Base-by-base conservation (phyloP, 768 basidiomycete genomes). In the Coprinopsis marcescibilis region DNA sequence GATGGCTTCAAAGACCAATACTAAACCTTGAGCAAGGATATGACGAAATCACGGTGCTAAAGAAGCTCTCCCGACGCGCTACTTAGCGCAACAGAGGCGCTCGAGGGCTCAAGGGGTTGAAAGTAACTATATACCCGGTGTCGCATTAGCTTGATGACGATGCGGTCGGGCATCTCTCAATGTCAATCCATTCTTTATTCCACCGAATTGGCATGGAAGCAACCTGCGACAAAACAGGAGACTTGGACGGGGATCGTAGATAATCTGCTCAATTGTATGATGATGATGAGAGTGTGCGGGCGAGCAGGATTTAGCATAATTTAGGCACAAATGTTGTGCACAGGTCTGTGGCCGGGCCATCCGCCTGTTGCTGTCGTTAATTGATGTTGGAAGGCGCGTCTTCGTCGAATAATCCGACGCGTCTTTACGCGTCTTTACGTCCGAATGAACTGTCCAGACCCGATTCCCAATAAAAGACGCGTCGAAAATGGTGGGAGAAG, bases 371-470 rank as follows among this genome's bases (percentile, higher is more conserved):
- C 17, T 23, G 25, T 15, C 38, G 38, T 23, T 15, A 40, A 24
- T 24, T 40, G 21, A 8, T 40, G 25, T 19, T 10, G 10, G 38
- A 40, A 40, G 21, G 21, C 38, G 38, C 38, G 38, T 21, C 38
- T 8, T 23, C 7, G 5, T 4, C 21, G 17, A 40, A 10, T 12
- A 4, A 20, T 40, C 25, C 8, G 6, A 72, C 70, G 71, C 72
- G 73, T 72, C 58, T 66, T 67, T 62, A 70, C 72, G 73, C 72
- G 73, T 70, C 53, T 57, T 71, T 68, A 63, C 60, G 61, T 65
- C 39, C 51, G 13, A 45, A 44, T 32, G 49, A 36, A 46, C 50
- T 37, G 36, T 36, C 19, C 20, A 27, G 29, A 44, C 32, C 21
- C 20, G 24, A 23, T 44, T 41, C 40, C 26, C 34, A 25, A 39